phyloP scores from a whole-genome alignment of 2,329 filamentous ascomycete species.

The Fusarium zealandicum region DNA sequence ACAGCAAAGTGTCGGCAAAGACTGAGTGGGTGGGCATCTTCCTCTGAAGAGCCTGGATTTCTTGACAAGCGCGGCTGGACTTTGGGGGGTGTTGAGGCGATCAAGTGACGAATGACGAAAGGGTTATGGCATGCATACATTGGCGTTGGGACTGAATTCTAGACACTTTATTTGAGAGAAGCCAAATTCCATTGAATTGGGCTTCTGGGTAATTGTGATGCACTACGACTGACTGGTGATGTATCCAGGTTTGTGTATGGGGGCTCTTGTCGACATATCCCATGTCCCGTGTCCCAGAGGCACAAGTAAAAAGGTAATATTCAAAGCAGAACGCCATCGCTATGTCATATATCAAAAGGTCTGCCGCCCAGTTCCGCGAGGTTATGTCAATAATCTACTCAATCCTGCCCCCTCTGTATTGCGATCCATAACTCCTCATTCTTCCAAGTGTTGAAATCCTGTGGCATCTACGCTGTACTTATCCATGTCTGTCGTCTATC shows the following conservation, averaged over 20 bases:
- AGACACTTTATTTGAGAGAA: slow-evolving; percentile 3
- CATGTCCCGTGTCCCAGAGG: not conserved
- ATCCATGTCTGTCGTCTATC: slow-evolving; percentile 1
- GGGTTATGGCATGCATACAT: slow-evolving; percentile 21
- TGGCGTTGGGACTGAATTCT: slow-evolving; percentile 25
- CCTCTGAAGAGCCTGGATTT: slow-evolving; percentile 51
- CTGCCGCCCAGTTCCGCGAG: slow-evolving; percentile 10
- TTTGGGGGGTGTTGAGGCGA: slow-evolving; percentile 3
- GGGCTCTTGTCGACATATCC: not conserved
- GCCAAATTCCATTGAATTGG: not conserved
- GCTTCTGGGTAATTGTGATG: not conserved
- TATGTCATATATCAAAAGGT: slow-evolving; percentile 16
- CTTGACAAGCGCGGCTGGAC: not conserved
- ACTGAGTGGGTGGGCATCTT: slow-evolving; percentile 69
- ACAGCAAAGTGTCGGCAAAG: slow-evolving; percentile 61
- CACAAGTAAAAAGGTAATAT: slow-evolving; percentile 8
- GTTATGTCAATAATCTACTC: slow-evolving; percentile 8
- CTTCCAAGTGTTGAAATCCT: slow-evolving; percentile 1
- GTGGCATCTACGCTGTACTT: not conserved
- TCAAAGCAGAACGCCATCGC: slow-evolving; percentile 25
- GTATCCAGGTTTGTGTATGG: not conserved
- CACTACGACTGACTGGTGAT: not conserved
- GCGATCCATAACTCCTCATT: slow-evolving; percentile 9
- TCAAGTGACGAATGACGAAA: slow-evolving; percentile 30
- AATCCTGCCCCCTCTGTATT: not conserved